Evolutionary conservation across 768 basidiomycete species (phyloP).

Genomic region (Suillus americanus): DNA sequence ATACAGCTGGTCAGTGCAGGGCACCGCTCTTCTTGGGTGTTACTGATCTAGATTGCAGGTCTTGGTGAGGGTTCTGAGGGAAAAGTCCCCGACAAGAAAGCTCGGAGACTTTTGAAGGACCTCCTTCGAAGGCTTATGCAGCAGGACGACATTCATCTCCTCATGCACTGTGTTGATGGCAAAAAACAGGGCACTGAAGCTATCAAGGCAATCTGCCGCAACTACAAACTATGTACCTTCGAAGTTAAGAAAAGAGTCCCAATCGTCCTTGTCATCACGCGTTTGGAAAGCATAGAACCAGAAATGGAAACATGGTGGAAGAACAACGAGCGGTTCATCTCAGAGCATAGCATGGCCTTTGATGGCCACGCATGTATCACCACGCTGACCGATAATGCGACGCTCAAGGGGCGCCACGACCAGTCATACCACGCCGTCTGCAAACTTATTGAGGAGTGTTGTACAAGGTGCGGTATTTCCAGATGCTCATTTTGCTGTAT

Average conservation of each 20-base stretch:
- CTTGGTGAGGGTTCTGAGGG: constrained; percentile 33
- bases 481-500: background rate
- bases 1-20: constrained; percentile 28
- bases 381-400: constrained; percentile 22
- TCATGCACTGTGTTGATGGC: constrained; percentile 27
- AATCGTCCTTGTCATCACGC: constrained; percentile 28
- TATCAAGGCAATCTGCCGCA: constrained; percentile 28
- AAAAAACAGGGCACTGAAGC: constrained; percentile 13
- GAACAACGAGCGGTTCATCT: constrained; percentile 30
- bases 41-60: constrained; percentile 14
- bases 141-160: constrained; percentile 23
- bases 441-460: constrained; percentile 13
- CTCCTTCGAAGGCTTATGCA: constrained; percentile 32
- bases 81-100: constrained; percentile 25
- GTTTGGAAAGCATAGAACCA: constrained; percentile 29
- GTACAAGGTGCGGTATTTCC: background rate
- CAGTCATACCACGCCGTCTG: constrained; percentile 22
- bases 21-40: constrained; percentile 1
- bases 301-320: constrained; percentile 42
- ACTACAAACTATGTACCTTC: constrained; percentile 23
- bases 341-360: constrained; percentile 31
- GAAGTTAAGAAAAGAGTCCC: constrained; percentile 19
- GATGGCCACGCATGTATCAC: constrained; percentile 40
- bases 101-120: constrained; percentile 24
- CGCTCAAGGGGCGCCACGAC: constrained; percentile 20